Conservation (phyloP, 768 basidiomycete species). For the Pholiota microspora region DNA sequence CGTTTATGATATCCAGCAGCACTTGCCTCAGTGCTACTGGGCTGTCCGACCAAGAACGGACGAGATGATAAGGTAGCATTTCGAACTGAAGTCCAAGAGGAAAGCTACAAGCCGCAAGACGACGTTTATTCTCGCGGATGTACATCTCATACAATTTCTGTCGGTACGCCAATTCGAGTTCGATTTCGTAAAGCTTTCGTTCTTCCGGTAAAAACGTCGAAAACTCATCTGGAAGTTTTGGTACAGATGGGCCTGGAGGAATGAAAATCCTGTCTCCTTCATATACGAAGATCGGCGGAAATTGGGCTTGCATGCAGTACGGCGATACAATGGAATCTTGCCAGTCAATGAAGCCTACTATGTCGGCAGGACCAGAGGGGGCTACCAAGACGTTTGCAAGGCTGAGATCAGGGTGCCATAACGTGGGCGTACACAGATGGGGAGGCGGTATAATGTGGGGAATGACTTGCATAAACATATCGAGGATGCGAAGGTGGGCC, state of each 20-base stretch:
- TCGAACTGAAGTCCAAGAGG: background rate
- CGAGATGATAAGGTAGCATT: background rate
- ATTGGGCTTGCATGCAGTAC: constrained; percentile 11
- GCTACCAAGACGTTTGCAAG: constrained; percentile 25
- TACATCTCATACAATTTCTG: constrained; percentile 3
- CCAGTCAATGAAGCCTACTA: constrained; percentile 29
- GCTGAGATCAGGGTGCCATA: constrained; percentile 30
- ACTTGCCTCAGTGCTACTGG: constrained; percentile 1
- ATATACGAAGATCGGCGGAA: constrained; percentile 13
- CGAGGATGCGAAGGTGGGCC: constrained; percentile 19
- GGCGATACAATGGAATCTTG: constrained; percentile 20
- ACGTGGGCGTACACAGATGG: constrained; percentile 18
- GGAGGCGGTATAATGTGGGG: constrained; percentile 23
- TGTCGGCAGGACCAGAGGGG: constrained; percentile 16
- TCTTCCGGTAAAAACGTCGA: constrained; percentile 3
- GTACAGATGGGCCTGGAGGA: background rate
- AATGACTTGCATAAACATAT: constrained; percentile 20
- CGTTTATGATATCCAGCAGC: background rate
- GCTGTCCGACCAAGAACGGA: constrained; percentile 6
- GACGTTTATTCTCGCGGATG: background rate
- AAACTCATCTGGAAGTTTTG: constrained; percentile 6
- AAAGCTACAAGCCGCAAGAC: background rate
- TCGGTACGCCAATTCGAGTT: constrained; percentile 3
- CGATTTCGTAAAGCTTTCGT: constrained; percentile 5
- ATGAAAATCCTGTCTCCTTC: constrained; percentile 11